Evolutionary conservation across 768 basidiomycete genomes (phyloP).

Genomic region (Sistotremastrum suecicum): DNA sequence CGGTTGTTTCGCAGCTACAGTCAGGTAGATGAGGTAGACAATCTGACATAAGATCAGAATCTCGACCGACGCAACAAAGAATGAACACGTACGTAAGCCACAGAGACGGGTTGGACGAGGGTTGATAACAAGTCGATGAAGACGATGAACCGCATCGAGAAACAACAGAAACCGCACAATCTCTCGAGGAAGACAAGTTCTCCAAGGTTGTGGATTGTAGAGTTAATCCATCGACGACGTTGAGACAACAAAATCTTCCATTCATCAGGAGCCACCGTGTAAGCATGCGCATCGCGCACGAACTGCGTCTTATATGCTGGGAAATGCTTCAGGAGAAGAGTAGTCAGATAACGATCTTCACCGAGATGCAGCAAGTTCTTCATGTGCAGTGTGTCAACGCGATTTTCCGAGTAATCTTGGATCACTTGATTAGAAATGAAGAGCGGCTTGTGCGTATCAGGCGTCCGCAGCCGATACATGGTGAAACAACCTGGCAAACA

Average conservation of each 20-base stretch:
- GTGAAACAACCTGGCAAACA: constrained; percentile 99
- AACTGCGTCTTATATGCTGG: constrained; percentile 90
- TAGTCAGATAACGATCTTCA: constrained; percentile 98
- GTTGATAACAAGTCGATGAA: constrained; percentile 92
- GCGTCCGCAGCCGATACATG: constrained; percentile 85
- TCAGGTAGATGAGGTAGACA: constrained; percentile 75
- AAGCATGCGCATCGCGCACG: constrained; percentile 85
- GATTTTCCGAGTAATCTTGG: constrained; percentile 87
- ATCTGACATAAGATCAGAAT: constrained; percentile 35
- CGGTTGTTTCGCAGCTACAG: constrained; percentile 45
- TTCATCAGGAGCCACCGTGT: constrained; percentile 89
- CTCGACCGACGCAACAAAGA: not conserved
- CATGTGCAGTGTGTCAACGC: constrained; percentile 95
- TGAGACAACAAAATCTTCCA: constrained; percentile 92
- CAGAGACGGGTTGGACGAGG: constrained; percentile 70
- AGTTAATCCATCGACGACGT: constrained; percentile 99
- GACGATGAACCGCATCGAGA: constrained; percentile 97
- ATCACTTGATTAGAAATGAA: constrained; percentile 86
- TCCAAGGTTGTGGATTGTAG: constrained; percentile 92
- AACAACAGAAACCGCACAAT: constrained; percentile 94
- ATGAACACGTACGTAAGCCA: constrained; percentile 67
- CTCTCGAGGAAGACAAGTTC: constrained; percentile 86
- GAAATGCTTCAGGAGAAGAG: constrained; percentile 92
- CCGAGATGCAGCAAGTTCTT: constrained; percentile 96
- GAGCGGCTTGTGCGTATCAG: constrained; percentile 91